Base-by-base conservation (phyloP, 495 filamentous ascomycete genomes). In the Letharia lupina region DNA sequence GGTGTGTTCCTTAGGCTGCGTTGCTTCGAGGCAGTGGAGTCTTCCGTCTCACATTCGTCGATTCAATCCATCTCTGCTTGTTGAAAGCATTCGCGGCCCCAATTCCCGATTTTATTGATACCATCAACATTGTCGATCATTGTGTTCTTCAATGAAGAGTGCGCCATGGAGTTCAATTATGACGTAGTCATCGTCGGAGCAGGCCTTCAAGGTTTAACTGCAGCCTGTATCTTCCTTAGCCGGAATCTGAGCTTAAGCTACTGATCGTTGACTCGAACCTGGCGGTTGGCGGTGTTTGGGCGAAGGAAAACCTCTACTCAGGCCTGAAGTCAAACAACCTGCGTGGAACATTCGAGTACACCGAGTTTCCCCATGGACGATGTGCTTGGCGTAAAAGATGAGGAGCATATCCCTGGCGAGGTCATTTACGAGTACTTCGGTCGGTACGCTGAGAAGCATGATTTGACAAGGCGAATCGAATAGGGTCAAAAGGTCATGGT, bases 281-380 rank as follows among this genome's bases (percentile, higher is more conserved):
- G 15, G 81, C 84, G 0, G 72, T 92, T 37, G 90, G 90, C 11
- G 89, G 90, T 40, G 83, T 86, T 50, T 93, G 90, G 90, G 80
- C 84, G 7, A 75, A 81, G 44, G 75, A 87, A 42, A 77, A 85
- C 0, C 75, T 89, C 39, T 91, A 91, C 71, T 82, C 84, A 11
- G 86, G 86, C 13, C 81, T 93, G 33, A 85, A 84, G 62, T 83
- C 87, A 9, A 87, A 86, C 72, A 85, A 86, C 67, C 77, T 82
- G 73, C 73, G 84, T 28, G 86, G 87, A 15, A 87, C 81, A 6
- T 86, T 86, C 70, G 88, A 90, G 73, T 89, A 82, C 73, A 85
- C 83, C 54, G 89, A 90, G 70, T 89, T 87, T 67, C 87, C 88
- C 88, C 40, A 88, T 93, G 87, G 82, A 85, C 63, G 77, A 78